Base-by-base conservation (phyloP, 371 early-diverging fungal species). In the Saksenaea vasiformis region DNA sequence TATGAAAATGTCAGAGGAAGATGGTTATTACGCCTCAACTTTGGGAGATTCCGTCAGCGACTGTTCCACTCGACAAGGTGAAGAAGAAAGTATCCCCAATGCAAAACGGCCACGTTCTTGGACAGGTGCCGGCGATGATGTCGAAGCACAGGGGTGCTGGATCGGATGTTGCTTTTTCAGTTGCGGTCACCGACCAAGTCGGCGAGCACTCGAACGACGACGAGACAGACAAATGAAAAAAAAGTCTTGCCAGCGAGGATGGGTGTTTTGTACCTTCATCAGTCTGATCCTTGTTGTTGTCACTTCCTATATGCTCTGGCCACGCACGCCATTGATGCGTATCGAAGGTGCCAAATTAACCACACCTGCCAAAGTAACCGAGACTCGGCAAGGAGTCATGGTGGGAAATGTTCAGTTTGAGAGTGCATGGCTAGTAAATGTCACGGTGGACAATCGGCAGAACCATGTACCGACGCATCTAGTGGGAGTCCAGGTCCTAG, bases 281-380 rank as follows among this genome's bases (percentile, higher is more conserved):
- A 55, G 62, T 35, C 36, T 76, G 3, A 64, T 79, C 38, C 34
- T 74, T 14, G n/a, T 62, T 17, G 58, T 64, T 0, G 51, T 73
- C 2, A 43, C 69, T 2, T 59, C 70, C 24, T 76, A 68, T 41
- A 60, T 76, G 31, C 60, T 74, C 5, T 80, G 80, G 78, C 78
- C 78, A 22, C 77, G 77, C 5, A 77, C 77, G 17, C 80, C 80
- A 0, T 43, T 80, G n/a, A 75, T 80, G 66, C 77, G 80, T 10
- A 75, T 80, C n/a, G 77, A 80, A 60, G 75, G 80, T 13, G 80
- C 77, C 2, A 65, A 70, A 2, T 60, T 80, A n/a, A 70, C 70
- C 1, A 56, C 66, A 5, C 69, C 73, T 5, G 67, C 75, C 11
- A 69, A 73, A 17, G 68, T 77, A 3, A 71, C 73, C 1, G 72